Evolutionary conservation across 768 basidiomycete genomes (phyloP), one percentile per base, ranked within the genome.

Genomic region (Russula ochroleuca): DNA sequence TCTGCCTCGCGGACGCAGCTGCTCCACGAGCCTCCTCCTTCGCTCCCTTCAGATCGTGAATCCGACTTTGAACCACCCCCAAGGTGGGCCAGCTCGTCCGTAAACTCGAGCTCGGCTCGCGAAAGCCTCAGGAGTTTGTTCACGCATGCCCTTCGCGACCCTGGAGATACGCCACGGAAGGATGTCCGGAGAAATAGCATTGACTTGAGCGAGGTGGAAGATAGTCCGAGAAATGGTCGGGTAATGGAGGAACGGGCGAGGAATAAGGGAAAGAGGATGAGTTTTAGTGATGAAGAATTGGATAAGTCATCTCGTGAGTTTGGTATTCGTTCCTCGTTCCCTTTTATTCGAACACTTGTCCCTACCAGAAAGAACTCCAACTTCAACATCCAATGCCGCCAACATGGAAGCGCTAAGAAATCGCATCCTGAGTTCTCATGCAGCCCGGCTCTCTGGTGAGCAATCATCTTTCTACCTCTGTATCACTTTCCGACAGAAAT

Each of bases 141-240:
- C 53, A 55, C 62, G n/a, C 57, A 67, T 17, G 68, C 55, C 28
- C 62, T 67, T 19, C 65, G 66, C 33, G 41, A 48, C 13, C 55
- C 67, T 19, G 59, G 66, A 19, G 55, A 59, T 43, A 58, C 55
- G n/a, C 63, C 63, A 28, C 53, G 63, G 23, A 63, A 59, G 37
- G 28, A 33, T 19, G 52, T 28, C 19, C 58, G 68, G 40, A 60
- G 68, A 41, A 68, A 68, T 45, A 68, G 68, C 59, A 67, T 68
- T n/a, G 68, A 68, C 45, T 52, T 41, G 50, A 67, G 68, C 59
- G 68, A 64, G 62, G 66, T 67, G n/a, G 65, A 67, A 50, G 68
- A 68, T n/a, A 68, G 66, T 23, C 68, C 68, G 35, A 59, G 68
- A 37, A 63, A 61, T 19, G 65, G 67, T 17, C 47, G 59, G 21